A percentile compares a stretch with the other conserved stretches of the same genome.
Evolutionary conservation across 1,284 basidiomycete genomes (phyloP).

Genomic region (Boletellus deceptivus): DNA sequence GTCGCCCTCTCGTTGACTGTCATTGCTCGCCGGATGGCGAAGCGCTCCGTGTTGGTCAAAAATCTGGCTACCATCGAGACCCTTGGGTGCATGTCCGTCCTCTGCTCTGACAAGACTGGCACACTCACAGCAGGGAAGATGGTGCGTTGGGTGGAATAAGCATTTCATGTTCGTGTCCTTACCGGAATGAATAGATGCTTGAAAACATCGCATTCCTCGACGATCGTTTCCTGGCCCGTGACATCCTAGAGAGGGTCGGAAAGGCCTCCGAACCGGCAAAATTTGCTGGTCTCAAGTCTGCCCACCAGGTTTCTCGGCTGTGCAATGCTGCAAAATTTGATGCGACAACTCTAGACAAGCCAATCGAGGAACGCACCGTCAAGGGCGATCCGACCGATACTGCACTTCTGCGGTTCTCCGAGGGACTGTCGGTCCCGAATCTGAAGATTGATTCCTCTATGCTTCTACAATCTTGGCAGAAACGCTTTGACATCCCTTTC

Average conservation of each 20-base stretch:
- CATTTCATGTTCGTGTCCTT: background rate
- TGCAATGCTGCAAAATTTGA: conserved; percentile 65
- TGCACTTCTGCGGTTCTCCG: conserved; percentile 59
- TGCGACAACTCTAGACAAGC: conserved; percentile 29
- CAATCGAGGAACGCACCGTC: conserved; percentile 44
- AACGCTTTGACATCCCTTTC: conserved; percentile 49
- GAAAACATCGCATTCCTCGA: conserved; percentile 44
- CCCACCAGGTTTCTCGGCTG: conserved; percentile 49
- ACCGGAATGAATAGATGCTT: conserved; percentile 32
- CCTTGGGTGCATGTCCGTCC: conserved; percentile 56
- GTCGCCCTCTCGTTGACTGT: conserved; percentile 51
- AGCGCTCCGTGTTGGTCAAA: conserved; percentile 56
- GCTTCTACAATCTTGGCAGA: conserved; percentile 30
- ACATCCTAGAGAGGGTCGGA: conserved; percentile 23
- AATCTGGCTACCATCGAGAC: conserved; percentile 59
- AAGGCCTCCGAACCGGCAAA: conserved; percentile 4
- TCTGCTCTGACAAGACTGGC: conserved; percentile 56
- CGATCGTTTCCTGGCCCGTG: conserved; percentile 26
- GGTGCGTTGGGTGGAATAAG: conserved; percentile 16
- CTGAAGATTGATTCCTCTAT: conserved; percentile 17
- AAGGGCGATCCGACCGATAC: conserved; percentile 66
- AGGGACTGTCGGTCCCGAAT: conserved; percentile 36
- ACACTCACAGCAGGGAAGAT: conserved; percentile 44
- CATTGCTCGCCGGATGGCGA: conserved; percentile 48
- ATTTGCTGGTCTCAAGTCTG: conserved; percentile 22